Base-by-base conservation (phyloP, 2,329 filamentous ascomycete genomes). In the Penicillium janthinellum region DNA sequence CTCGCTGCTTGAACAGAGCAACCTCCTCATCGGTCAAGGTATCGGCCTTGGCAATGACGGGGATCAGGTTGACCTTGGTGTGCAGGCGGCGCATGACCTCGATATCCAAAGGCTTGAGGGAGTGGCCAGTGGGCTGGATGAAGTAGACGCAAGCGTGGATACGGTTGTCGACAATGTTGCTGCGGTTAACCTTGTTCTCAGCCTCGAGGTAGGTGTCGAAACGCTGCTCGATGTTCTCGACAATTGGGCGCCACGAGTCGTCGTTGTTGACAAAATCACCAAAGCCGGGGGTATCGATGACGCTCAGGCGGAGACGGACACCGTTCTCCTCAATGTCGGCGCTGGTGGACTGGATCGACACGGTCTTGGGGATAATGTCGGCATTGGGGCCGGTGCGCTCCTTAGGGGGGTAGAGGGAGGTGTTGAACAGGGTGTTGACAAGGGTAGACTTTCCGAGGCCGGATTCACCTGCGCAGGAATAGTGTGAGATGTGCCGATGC, bases 201-300 rank as follows among this genome's bases (percentile, higher is more conserved):
- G 95, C 94, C 80, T 99, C 95, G 61, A 99, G 86, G 80, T 98
- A 99, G 56, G 95, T 93, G 80, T 99, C 95, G 75, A 95, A 99
- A 70, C 95, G 91, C 85, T 96, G 92, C 85, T 99, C 95, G 73
- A 99, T 98, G 85, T 98, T 98, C 84, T 99, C 95, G 72, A 97
- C 90, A 80, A 99, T 99, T 58, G 95, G 95, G 74, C 95, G 88
- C 95, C 95, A 99, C 31, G 95, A 99, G 81, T 98, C 95, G 73
- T 98, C 95, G 77, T 99, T 99, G 89, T 99, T 99, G 75, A 99
- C 95, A 75, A 98, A 99, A 81, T 99, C 95, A 73, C 95, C 95
- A 71, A 99, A 99, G 65, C 95, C 95, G 45, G 95, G 95, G 10
- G 95, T 99, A 71, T 99, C 95, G 66, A 99, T 95, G 55, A 99